Percentiles rank a stretch among this genome's conserved stretches.
These are phyloP conservation scores for Trichoderma afroharzianum DNA, from an alignment of 2,329 filamentous ascomycete species.

Conservation along the genomic window DNA sequence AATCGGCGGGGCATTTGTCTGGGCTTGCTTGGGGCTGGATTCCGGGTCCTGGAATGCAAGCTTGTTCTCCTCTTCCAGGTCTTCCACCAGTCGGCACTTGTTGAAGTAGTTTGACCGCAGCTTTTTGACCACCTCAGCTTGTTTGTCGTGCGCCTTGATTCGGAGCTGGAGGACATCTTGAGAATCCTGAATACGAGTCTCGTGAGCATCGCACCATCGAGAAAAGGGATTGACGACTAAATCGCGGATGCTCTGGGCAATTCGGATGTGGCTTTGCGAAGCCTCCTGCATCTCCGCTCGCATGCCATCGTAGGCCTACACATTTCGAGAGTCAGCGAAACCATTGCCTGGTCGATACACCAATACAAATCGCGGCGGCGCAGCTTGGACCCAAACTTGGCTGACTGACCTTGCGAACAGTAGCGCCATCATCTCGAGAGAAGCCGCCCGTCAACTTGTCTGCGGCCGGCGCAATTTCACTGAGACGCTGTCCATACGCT, in stretches of 20 bases:
- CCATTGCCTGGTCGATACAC: background rate
- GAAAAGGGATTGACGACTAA: constrained; percentile 92
- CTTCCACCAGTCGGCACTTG: constrained; percentile 93
- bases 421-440: constrained; percentile 87
- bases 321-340: constrained; percentile 20
- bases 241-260: constrained; percentile 92
- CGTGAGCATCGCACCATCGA: constrained; percentile 94
- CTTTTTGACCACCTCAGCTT: constrained; percentile 87
- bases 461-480: constrained; percentile 75
- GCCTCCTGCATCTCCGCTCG: constrained; percentile 90
- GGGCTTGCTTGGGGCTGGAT: constrained; percentile 58
- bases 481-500: constrained; percentile 73
- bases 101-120: constrained; percentile 97
- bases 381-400: constrained; percentile 19
- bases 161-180: constrained; percentile 89
- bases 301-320: constrained; percentile 87
- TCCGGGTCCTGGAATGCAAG: constrained; percentile 90
- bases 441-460: constrained; percentile 85
- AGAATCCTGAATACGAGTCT: constrained; percentile 83
- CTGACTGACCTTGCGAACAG: constrained; percentile 74
- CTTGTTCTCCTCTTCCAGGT: constrained; percentile 97
- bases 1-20: constrained; percentile 57
- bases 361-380: background rate
- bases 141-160: constrained; percentile 90
- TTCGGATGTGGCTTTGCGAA: constrained; percentile 86